Base-by-base conservation (phyloP, 2,329 filamentous ascomycete genomes). In the Purpureocillium lavendulum region DNA sequence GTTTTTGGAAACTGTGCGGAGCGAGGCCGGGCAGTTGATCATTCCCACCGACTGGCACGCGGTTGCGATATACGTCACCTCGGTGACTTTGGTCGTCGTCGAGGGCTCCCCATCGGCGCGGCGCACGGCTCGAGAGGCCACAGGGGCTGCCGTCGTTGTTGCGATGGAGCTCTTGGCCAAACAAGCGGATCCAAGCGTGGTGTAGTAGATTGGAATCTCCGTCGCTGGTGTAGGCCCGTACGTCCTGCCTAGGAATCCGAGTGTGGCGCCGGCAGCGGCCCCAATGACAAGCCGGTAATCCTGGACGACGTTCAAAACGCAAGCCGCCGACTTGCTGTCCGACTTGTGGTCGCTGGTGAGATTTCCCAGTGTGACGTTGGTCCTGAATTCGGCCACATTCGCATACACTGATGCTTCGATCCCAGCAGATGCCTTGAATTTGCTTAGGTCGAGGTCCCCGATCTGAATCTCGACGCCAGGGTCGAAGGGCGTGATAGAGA, bases 381-480 rank as follows among this genome's bases (percentile, higher is more conserved):
- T 71, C 10, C 58, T 59, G 45, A 79, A 70, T 38, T 77, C 66
- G 21, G 71, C 74, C 4, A 79, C 49, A 44, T 77, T 64, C 21
- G 70, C 66, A 48, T 64, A 77, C 1, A 75, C 56, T 14, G 61
- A 58, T 4, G 69, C 64, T 39, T 69, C 66, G 3, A 76, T 55
- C 12, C 73, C 74, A 6, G 64, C 60, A 3, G 60, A 60, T 2
- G 66, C 51, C 2, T 45, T 45, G 10, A 55, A 29, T 18, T 36
- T 12, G 15, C n/a, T n/a, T 36, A 50, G 35, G 0, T 52, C 49
- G 4, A 62, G 21, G 11, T 35, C 21, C 12, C 12, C 41, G 24
- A 34, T 33, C 2, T 36, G 13, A 16, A 41, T 3, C 9, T 16
- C 2, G 18, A 40, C 14, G 9, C 39, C n/a, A 32, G 14, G 4